Percentiles rank a stretch among this genome's conserved stretches.
Conservation (phyloP, 2,329 filamentous ascomycete species). For the Phaeosphaeriaceae sp. region DNA sequence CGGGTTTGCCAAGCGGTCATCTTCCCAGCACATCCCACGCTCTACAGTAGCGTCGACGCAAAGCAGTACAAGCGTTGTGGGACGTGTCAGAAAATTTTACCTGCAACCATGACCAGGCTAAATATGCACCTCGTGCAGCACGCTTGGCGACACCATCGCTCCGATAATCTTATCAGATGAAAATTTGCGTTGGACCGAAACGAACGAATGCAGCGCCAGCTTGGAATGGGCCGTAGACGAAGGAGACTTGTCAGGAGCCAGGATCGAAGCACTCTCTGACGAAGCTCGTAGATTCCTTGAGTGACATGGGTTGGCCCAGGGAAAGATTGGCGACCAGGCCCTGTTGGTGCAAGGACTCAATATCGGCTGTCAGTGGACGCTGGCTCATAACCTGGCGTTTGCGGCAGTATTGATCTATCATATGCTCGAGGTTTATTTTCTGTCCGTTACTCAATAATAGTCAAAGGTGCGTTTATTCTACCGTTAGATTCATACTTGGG, state of each 20-base stretch:
- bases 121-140: background rate
- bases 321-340: conserved; percentile 21
- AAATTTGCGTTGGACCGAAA: background rate
- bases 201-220: conserved; percentile 10
- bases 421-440: background rate
- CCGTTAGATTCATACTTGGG: background rate
- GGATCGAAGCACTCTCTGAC: conserved; percentile 39
- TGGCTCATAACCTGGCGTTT: conserved; percentile 13
- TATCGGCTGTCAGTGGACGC: conserved; percentile 25
- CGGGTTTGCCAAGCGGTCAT: too few relatives aligned
- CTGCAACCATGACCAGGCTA: conserved; percentile 35
- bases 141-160: background rate
- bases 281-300: conserved; percentile 25
- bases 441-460: conserved; percentile 5
- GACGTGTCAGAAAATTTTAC: conserved; percentile 34
- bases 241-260: conserved; percentile 21
- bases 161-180: conserved; percentile 41
- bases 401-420: conserved; percentile 2
- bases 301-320: conserved; percentile 26
- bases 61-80: conserved; percentile 32
- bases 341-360: conserved; percentile 24
- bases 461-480: background rate
- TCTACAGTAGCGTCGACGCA: conserved; percentile 14
- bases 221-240: conserved; percentile 26
- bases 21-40: conserved; percentile 24